Evolutionary conservation across 2,329 filamentous ascomycete species (phyloP).

Genomic region (Fusarium multiceps): DNA sequence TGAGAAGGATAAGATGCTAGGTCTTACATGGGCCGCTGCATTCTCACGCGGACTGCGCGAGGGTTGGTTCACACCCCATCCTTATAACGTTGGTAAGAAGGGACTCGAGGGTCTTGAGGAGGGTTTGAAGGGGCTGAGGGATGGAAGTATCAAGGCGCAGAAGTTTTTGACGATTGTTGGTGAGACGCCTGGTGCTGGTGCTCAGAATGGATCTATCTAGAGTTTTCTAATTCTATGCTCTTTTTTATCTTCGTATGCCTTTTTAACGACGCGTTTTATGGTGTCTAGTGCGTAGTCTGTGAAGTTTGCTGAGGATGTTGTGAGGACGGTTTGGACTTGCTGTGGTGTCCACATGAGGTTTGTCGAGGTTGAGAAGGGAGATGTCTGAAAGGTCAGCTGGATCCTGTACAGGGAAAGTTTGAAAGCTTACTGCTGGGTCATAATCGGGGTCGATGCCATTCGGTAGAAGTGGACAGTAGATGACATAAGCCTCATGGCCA

Average conservation of each 20-base stretch:
- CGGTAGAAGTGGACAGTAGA: constrained; percentile 39
- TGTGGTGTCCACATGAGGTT: constrained; percentile 42
- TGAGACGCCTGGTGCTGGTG: not conserved
- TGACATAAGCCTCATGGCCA: constrained; percentile 18
- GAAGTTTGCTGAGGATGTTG: constrained; percentile 21
- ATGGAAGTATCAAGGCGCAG: not conserved
- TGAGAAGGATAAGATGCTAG: constrained; percentile 9
- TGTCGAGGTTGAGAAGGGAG: constrained; percentile 37
- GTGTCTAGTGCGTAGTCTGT: constrained; percentile 27
- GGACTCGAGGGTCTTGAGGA: not conserved
- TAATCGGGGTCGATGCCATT: constrained; percentile 11
- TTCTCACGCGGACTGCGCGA: constrained; percentile 21
- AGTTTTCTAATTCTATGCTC: not conserved
- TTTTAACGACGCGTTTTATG: constrained; percentile 24
- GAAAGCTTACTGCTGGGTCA: constrained; percentile 30
- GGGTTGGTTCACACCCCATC: constrained; percentile 32
- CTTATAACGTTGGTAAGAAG: constrained; percentile 11
- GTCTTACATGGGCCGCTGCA: not conserved
- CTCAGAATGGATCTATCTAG: not conserved
- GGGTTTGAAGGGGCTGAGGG: not conserved
- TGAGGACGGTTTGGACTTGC: constrained; percentile 27
- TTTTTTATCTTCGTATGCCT: constrained; percentile 28
- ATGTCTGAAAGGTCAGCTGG: constrained; percentile 5
- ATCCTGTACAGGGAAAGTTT: accelerated
- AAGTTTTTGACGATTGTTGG: constrained; percentile 13